Evolutionary conservation across 768 basidiomycete genomes (phyloP).

Genomic region (Xanthoconium purpureum): DNA sequence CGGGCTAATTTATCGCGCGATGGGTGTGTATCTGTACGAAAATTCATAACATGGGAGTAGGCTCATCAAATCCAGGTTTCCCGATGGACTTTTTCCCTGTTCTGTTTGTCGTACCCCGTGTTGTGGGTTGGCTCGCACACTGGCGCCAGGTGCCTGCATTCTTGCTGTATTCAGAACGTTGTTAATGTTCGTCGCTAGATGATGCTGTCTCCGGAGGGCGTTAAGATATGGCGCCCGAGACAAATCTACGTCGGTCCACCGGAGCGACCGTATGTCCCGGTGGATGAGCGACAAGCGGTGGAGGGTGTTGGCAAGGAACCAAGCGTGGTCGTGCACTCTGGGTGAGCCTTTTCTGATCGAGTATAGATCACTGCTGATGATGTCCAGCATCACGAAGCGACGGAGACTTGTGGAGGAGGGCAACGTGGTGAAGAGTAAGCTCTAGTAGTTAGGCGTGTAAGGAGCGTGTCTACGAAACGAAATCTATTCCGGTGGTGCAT

Average conservation of each 20-base stretch:
- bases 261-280: conserved; percentile 70
- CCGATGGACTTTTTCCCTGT: conserved; percentile 95
- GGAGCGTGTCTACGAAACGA: not conserved
- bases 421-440: conserved; percentile 27
- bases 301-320: conserved; percentile 59
- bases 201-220: conserved; percentile 86
- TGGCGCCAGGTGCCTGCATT: conserved; percentile 68
- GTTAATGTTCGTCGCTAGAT: conserved; percentile 48
- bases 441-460: conserved; percentile 8
- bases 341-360: conserved; percentile 46
- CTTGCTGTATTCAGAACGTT: not conserved
- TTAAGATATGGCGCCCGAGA: conserved; percentile 91
- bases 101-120: conserved; percentile 86
- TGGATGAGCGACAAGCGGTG: conserved; percentile 55
- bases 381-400: conserved; percentile 30
- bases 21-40: conserved; percentile 53
- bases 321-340: conserved; percentile 65
- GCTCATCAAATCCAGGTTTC: conserved; percentile 54
- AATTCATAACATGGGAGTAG: not conserved
- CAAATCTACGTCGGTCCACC: conserved; percentile 80
- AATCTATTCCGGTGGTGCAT: not conserved
- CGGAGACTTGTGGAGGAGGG: conserved; percentile 29
- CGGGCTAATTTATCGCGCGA: conserved; percentile 86
- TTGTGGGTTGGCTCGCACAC: conserved; percentile 91
- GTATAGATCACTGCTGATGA: not conserved